Evolutionary conservation across 1,139 yeast species (phyloP).

Genomic region (Saccharomyces hybrid): DNA sequence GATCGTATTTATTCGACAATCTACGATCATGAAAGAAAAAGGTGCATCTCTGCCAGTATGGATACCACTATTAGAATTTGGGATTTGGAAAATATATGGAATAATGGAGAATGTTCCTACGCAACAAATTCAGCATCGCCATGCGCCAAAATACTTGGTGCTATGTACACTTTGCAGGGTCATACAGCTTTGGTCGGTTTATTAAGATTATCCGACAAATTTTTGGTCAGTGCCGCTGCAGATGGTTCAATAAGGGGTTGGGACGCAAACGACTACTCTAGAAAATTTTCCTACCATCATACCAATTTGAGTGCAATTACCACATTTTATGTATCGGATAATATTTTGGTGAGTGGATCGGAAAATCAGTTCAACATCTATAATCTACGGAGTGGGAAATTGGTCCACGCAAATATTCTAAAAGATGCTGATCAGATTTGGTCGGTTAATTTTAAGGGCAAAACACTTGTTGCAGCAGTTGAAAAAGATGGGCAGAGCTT

Average conservation of each 20-base stretch:
- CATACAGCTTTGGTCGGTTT: conserved; percentile 88
- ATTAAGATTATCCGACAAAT: conserved; percentile 65
- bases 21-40: conserved; percentile 61
- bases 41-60: conserved; percentile 90
- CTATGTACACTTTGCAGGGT: conserved; percentile 43
- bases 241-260: conserved; percentile 87
- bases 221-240: conserved; percentile 90
- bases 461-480: conserved; percentile 90
- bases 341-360: conserved; percentile 81
- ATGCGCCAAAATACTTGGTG: conserved; percentile 26
- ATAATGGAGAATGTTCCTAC: conserved; percentile 25
- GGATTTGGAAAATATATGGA: conserved; percentile 51
- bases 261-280: conserved; percentile 76
- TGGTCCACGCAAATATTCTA: conserved; percentile 61
- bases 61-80: conserved; percentile 84
- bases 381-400: conserved; percentile 72
- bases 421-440: conserved; percentile 81
- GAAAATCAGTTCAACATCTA: conserved; percentile 75
- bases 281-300: conserved; percentile 61
- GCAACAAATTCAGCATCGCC: conserved; percentile 22
- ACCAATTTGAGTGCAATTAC: conserved; percentile 89
- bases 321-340: conserved; percentile 85
- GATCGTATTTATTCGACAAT: conserved; percentile 85
- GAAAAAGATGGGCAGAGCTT: conserved; percentile 53
- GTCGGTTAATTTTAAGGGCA: conserved; percentile 85